phyloP scores from a whole-genome alignment of 768 basidiomycete genomes.

The Hebeloma cylindrosporum region DNA sequence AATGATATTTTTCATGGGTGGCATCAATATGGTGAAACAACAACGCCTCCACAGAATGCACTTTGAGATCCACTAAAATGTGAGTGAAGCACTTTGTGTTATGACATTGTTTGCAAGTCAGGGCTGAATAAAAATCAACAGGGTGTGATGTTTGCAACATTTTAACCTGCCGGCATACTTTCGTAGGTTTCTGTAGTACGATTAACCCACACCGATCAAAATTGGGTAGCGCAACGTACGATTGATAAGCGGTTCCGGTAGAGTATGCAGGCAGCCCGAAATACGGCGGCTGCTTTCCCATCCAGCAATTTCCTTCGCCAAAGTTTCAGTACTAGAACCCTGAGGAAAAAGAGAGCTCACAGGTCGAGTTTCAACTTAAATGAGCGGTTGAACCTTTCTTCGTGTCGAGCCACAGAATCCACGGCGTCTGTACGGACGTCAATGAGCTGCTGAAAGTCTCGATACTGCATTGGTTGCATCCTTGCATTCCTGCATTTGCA shows the following conservation, averaged over 20 bases:
- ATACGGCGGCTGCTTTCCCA: constrained; percentile 17
- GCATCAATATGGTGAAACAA: constrained; percentile 27
- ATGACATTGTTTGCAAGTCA: constrained; percentile 45
- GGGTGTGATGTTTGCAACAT: constrained; percentile 19
- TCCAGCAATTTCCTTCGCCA: constrained; percentile 4
- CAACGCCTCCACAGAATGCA: constrained; percentile 43
- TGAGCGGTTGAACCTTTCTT: not conserved
- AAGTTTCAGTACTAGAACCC: not conserved
- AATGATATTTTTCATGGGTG: constrained; percentile 33
- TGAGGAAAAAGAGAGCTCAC: constrained; percentile 5
- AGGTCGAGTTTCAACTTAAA: constrained; percentile 7
- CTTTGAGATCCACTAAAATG: constrained; percentile 27
- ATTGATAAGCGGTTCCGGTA: constrained; percentile 18
- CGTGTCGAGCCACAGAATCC: constrained; percentile 9
- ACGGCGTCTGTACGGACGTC: constrained; percentile 12
- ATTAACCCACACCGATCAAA: too few relatives aligned
- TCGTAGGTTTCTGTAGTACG: constrained; percentile 5
- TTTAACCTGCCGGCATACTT: constrained; percentile 2
- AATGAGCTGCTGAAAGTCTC: constrained; percentile 48
- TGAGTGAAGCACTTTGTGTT: constrained; percentile 38
- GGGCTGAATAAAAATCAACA: constrained; percentile 19
- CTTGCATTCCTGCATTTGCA: constrained; percentile 59
- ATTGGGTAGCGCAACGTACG: too few relatives aligned
- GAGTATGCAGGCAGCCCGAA: constrained; percentile 32
- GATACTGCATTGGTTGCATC: constrained; percentile 65